These are phyloP conservation scores for Hypholoma sublateritium DNA, from an alignment of 768 basidiomycete genomes.

Conservation along the genomic window DNA sequence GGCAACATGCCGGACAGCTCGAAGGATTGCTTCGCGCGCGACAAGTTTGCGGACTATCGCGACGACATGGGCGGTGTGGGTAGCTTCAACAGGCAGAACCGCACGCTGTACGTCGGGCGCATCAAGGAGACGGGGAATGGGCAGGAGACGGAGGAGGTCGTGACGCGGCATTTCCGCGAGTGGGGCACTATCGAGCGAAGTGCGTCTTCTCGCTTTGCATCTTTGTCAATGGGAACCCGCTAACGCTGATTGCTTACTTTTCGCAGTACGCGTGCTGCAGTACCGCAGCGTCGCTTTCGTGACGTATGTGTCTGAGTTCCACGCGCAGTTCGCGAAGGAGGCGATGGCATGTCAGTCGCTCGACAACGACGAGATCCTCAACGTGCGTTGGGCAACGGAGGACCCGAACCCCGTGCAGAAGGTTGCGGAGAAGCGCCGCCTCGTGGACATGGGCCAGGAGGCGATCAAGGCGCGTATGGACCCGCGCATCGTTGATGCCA, in stretches of 20 bases:
- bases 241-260: not conserved
- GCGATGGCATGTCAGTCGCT: constrained; percentile 98
- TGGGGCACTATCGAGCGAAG: constrained; percentile 94
- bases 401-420: constrained; percentile 95
- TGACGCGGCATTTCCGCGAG: constrained; percentile 90
- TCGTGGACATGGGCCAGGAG: constrained; percentile 84
- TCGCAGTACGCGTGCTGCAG: constrained; percentile 83
- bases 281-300: constrained; percentile 97
- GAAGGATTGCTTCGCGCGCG: constrained; percentile 95
- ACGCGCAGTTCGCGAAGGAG: constrained; percentile 96
- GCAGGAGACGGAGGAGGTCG: constrained; percentile 88
- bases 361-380: constrained; percentile 96
- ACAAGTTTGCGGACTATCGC: constrained; percentile 95
- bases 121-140: constrained; percentile 91
- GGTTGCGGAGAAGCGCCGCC: constrained; percentile 76
- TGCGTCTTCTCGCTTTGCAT: constrained; percentile 38
- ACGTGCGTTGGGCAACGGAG: constrained; percentile 98
- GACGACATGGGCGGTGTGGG: constrained; percentile 99
- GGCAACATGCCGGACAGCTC: constrained; percentile 83
- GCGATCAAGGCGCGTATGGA: constrained; percentile 87
- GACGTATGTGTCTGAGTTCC: constrained; percentile 83
- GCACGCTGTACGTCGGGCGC: constrained; percentile 92
- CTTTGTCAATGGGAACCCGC: not conserved
- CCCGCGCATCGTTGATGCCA: constrained; percentile 85
- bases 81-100: constrained; percentile 90